Conservation (phyloP, 2,329 filamentous ascomycete species). For the Cordyceps cateniannulata region DNA sequence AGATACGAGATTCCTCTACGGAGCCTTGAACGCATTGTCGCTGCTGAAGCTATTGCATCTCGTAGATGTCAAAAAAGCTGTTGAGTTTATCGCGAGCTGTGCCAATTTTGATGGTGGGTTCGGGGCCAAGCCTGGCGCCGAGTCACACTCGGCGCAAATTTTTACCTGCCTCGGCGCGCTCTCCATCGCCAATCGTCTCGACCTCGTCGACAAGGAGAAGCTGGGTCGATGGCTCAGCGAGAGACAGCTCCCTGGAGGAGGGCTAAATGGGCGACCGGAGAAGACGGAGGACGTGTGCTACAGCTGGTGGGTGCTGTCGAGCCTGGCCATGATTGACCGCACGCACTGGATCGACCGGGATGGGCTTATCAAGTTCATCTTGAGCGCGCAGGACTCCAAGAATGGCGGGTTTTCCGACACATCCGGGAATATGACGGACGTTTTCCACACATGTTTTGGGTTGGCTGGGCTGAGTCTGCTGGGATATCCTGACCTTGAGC, state of each 20-base stretch:
- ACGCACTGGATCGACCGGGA: slow-evolving; percentile 89
- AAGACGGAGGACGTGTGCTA: slow-evolving; percentile 97
- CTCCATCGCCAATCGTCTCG: slow-evolving; percentile 73
- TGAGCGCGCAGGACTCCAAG: slow-evolving; percentile 81
- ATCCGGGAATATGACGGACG: slow-evolving; percentile 91
- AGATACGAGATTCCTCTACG: slow-evolving; percentile 91
- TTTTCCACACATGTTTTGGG: slow-evolving; percentile 91
- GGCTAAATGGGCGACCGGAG: slow-evolving; percentile 88
- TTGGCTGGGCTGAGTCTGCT: slow-evolving; percentile 82
- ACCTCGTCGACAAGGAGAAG: slow-evolving; percentile 75
- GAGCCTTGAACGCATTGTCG: slow-evolving; percentile 82
- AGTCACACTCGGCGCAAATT: slow-evolving; percentile 92
- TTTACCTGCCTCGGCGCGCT: slow-evolving; percentile 90
- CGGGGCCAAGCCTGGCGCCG: slow-evolving; percentile 80
- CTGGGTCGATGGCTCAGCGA: slow-evolving; percentile 89
- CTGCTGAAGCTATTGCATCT: slow-evolving; percentile 67
- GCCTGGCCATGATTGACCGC: slow-evolving; percentile 78
- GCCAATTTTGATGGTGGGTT: slow-evolving; percentile 94
- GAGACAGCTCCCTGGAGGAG: slow-evolving; percentile 78
- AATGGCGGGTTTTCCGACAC: slow-evolving; percentile 82
- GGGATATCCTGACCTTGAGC: slow-evolving; percentile 66
- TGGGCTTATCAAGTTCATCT: slow-evolving; percentile 73
- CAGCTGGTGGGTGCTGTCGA: slow-evolving; percentile 97
- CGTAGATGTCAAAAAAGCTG: slow-evolving; percentile 73
- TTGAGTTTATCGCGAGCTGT: slow-evolving; percentile 72